Percentiles rank a stretch among this genome's conserved stretches.
Evolutionary conservation across 305 asterid genomes (phyloP).

Genomic region (Euphrasia arctica): DNA sequence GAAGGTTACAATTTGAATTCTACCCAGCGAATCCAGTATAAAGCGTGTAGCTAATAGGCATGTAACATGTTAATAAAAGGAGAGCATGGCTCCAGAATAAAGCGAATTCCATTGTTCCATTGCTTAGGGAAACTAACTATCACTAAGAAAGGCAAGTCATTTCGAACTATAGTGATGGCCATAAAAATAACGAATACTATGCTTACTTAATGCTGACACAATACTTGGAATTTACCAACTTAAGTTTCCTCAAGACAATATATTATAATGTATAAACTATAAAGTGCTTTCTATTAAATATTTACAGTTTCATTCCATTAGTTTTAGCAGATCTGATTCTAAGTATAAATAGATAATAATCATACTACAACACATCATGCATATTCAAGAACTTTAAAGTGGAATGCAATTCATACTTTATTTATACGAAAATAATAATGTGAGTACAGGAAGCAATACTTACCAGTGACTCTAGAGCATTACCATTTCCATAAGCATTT

Average conservation of each 20-base stretch:
- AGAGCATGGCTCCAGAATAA: not conserved
- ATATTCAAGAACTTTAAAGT: not conserved
- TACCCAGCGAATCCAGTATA: not conserved
- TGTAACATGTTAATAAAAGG: not conserved
- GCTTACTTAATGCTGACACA: conserved; percentile 12
- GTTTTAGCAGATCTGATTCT: conserved; percentile 16
- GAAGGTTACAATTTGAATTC: no score
- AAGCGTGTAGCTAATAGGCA: conserved; percentile 1
- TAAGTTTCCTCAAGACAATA: conserved; percentile 5
- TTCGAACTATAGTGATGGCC: conserved; percentile 10
- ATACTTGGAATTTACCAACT: conserved; percentile 5
- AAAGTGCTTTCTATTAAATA: not conserved
- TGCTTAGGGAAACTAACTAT: conserved; percentile 3
- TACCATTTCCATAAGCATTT: conserved; percentile 45
- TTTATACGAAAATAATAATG: conserved; percentile 9
- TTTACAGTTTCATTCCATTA: not conserved
- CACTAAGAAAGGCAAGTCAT: conserved; percentile 1
- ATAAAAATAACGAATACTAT: conserved; percentile 5
- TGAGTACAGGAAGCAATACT: conserved; percentile 22
- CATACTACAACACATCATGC: not conserved
- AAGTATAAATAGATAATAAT: conserved; percentile 3
- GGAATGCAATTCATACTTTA: not conserved
- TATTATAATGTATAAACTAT: not conserved
- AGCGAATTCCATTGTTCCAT: not conserved
- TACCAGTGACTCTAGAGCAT: conserved; percentile 47